Conservation (phyloP, 305 asterid species). For the Salvia sclarea region DNA sequence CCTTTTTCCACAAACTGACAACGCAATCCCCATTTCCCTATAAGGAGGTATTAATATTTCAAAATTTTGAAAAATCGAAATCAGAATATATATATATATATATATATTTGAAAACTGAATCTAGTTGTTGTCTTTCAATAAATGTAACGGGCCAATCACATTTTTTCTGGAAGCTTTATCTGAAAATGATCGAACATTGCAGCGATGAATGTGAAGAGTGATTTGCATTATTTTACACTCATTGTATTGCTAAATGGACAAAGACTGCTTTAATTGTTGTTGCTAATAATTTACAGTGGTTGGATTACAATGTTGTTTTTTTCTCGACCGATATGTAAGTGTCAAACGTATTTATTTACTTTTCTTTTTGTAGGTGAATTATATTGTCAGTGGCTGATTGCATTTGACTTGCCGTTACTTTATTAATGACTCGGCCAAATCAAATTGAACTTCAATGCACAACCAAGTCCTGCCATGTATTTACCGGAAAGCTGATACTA, state of each 20-base stretch:
- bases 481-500: no score
- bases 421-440: no score
- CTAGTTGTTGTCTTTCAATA: slow-evolving; percentile 23
- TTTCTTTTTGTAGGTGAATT: no score
- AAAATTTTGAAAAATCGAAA: neutral
- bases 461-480: no score
- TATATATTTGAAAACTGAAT: slow-evolving; percentile 9
- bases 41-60: slow-evolving; percentile 13
- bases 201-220: neutral
- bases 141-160: slow-evolving; percentile 36
- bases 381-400: no score
- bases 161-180: slow-evolving; percentile 21
- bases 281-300: no score
- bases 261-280: neutral
- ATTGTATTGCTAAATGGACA: neutral
- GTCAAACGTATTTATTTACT: no score
- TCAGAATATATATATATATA: no score
- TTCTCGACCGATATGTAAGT: no score
- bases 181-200: slow-evolving; percentile 33
- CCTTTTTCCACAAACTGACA: slow-evolving; percentile 37
- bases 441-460: no score
- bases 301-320: no score
- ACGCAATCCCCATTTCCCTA: slow-evolving; percentile 36
- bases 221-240: slow-evolving; percentile 4
- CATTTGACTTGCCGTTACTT: no score